Conservation (phyloP, 2,329 filamentous ascomycete genomes). For the Aspergillus sp. region DNA sequence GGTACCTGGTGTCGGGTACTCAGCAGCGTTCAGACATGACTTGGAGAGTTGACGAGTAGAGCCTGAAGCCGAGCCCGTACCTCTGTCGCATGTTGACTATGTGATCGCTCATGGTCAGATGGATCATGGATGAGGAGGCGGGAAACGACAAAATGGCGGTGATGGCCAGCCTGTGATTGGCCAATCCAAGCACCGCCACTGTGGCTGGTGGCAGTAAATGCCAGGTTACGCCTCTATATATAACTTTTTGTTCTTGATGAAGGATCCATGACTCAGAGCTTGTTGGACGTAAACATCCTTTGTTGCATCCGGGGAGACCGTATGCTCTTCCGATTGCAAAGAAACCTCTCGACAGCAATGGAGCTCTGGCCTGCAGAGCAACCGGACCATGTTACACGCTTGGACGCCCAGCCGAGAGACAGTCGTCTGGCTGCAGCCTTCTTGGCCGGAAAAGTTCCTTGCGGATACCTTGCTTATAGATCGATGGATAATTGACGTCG, state of each 20-base stretch:
- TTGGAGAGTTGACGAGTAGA: neutral
- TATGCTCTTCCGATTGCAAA: neutral
- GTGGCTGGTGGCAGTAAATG: conserved; percentile 30
- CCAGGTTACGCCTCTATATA: neutral
- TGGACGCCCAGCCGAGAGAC: conserved; percentile 1
- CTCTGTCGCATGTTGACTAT: neutral
- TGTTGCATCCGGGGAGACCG: conserved; percentile 2
- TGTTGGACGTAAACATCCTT: neutral
- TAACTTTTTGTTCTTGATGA: neutral
- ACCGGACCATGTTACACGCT: conserved; percentile 17
- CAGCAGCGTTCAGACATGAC: neutral
- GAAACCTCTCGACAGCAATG: neutral
- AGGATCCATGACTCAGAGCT: neutral
- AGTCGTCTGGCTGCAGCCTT: neutral
- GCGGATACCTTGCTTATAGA: conserved; percentile 6
- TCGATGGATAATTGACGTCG: neutral
- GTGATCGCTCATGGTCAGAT: neutral
- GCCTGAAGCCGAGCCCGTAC: neutral
- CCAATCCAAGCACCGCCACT: conserved; percentile 32
- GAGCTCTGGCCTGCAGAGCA: conserved; percentile 11
- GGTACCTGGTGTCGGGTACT: conserved; percentile 17
- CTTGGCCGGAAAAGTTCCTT: conserved; percentile 7
- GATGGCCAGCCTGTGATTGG: conserved; percentile 36
- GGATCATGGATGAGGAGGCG: neutral
- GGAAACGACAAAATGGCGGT: conserved; percentile 32